Percentiles rank a stretch among this genome's conserved stretches.
Evolutionary conservation across 2,329 filamentous ascomycete genomes (phyloP).

Genomic region (Myotisia sp.): DNA sequence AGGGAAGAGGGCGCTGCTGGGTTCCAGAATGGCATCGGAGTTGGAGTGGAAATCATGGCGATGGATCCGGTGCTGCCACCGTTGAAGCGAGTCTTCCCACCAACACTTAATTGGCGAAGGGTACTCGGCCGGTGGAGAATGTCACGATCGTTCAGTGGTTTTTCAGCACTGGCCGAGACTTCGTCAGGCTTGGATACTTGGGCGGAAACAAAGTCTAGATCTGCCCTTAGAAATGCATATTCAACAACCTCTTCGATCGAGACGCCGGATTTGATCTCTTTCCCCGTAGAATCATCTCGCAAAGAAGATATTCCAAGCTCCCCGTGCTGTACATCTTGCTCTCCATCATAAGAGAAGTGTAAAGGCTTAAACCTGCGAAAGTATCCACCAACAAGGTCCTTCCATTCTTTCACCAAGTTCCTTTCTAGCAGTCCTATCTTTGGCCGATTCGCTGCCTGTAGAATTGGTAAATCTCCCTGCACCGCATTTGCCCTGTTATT

Average conservation of each 20-base stretch:
- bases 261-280: conserved; percentile 19
- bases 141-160: conserved; percentile 71
- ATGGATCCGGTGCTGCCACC: conserved; percentile 87
- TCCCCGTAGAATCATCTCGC: conserved; percentile 4
- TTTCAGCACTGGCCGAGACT: conserved; percentile 57
- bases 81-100: conserved; percentile 58
- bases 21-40: conserved; percentile 88
- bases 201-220: conserved; percentile 83
- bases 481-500: conserved; percentile 7
- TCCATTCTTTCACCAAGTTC: conserved; percentile 62
- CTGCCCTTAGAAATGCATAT: conserved; percentile 86
- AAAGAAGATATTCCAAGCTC: conserved; percentile 22
- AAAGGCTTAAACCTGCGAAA: conserved; percentile 80
- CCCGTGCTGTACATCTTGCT: conserved; percentile 11
- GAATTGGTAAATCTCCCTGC: conserved; percentile 31
- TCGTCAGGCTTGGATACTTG: conserved; percentile 71
- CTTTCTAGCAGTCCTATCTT: conserved; percentile 56
- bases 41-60: conserved; percentile 81
- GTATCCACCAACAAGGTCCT: conserved; percentile 77
- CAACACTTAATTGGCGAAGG: conserved; percentile 41
- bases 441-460: conserved; percentile 40
- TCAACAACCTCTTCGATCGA: conserved; percentile 49
- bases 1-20: conserved; percentile 72
- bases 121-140: conserved; percentile 53
- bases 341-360: conserved; percentile 46